Base-by-base conservation (phyloP, 2,329 filamentous ascomycete genomes). In the Aspergillus tanneri region DNA sequence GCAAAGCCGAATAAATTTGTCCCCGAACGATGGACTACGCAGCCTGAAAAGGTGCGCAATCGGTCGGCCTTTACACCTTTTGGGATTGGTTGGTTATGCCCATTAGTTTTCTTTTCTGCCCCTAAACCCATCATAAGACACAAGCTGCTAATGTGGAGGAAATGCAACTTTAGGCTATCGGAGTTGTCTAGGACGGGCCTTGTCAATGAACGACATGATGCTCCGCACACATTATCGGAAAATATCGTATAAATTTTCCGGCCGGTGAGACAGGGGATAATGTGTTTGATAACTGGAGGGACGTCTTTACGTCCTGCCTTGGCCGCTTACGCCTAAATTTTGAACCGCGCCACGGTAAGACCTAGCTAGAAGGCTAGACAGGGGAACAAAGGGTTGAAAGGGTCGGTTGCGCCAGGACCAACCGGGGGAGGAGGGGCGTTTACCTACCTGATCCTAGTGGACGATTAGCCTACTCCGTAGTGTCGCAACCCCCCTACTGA, bases 181-280 rank as follows among this genome's bases (percentile, higher is more conserved):
- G 0, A 56, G 49, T 30, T 56, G 56, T 37, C 28, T 58, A 28
- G 54, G 54, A 2, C 42, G 42, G 5, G 44, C 42, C 5, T 42
- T 58, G 2, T 52, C 56, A 2, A 53, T 56, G 54, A 53, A 51
- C n/a, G 49, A 58, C 18, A 51, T 58, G 47, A 35, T 45, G 14
- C 47, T 58, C 52, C 1, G 54, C 56, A n/a, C 44, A 43, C 5
- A 23, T 58, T 0, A 28, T 58, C 4, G 27, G 30, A 11, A 47
- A 44, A 19, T 58, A 58, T 36, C 39, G 24, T 1, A 47, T 58
- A 12, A 12, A 39, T 3, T 41, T 54, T 14, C 48, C 53, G 3
- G 11, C 42, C 1, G 53, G 53, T 0, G 51, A 56, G 24, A 52
- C 28, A 1, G 47, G 46, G 4, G 51, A 54, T 18, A 6, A 22